These are phyloP conservation scores for Calonectria montana DNA, from an alignment of 2,329 filamentous ascomycete genomes.

Conservation along the genomic window DNA sequence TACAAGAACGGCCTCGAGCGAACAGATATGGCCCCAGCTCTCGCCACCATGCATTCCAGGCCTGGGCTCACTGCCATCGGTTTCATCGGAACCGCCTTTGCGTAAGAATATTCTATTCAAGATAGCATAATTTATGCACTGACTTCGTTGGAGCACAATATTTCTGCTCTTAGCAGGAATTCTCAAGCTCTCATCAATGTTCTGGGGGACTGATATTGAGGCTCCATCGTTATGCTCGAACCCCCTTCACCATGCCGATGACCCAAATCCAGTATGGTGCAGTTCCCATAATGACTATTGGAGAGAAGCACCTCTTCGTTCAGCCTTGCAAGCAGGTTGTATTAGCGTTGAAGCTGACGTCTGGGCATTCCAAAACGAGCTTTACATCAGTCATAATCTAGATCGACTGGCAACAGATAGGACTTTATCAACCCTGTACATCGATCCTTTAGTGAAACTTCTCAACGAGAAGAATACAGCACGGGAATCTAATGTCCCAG, in stretches of 20 bases:
- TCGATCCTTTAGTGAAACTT: slow-evolving; percentile 71
- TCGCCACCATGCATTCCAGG: not conserved
- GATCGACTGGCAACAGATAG: slow-evolving; percentile 64
- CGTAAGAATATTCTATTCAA: not conserved
- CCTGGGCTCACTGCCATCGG: not conserved
- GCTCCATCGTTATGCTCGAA: not conserved
- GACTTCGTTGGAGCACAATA: slow-evolving; percentile 7
- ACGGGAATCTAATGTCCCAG: slow-evolving; percentile 18
- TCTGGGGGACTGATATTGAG: not conserved
- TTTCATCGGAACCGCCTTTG: slow-evolving; percentile 8
- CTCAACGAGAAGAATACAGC: slow-evolving; percentile 59
- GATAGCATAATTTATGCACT: not conserved
- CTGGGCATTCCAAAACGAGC: slow-evolving; percentile 65
- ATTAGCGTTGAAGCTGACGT: slow-evolving; percentile 77
- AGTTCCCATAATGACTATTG: slow-evolving; percentile 81
- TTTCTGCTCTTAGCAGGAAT: slow-evolving; percentile 22
- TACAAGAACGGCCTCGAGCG: not conserved
- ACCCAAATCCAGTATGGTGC: slow-evolving; percentile 61
- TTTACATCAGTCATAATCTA: slow-evolving; percentile 73
- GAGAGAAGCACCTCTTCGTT: slow-evolving; percentile 71
- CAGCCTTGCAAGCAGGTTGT: slow-evolving; percentile 69
- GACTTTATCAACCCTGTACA: slow-evolving; percentile 72
- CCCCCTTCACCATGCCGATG: not conserved
- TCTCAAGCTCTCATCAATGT: slow-evolving; percentile 18
- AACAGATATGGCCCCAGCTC: not conserved